Conservation (phyloP, 495 filamentous ascomycete genomes). For the Glonium stellatum region DNA sequence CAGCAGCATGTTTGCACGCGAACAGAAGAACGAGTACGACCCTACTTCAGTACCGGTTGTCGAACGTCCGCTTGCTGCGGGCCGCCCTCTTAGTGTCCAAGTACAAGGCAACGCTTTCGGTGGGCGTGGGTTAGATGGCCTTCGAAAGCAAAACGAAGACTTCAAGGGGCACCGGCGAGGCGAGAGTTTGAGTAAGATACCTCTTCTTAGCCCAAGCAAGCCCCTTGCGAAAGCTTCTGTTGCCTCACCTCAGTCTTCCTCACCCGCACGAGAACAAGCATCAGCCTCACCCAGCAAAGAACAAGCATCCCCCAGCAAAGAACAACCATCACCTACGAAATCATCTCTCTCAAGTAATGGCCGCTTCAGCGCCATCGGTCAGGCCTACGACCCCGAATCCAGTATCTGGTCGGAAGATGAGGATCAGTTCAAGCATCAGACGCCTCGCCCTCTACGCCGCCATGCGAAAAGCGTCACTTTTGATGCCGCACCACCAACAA, state of each 20-base stretch:
- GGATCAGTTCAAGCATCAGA: slow-evolving; percentile 44
- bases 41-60: slow-evolving; percentile 65
- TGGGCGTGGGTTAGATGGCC: slow-evolving; percentile 39
- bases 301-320: slow-evolving; percentile 33
- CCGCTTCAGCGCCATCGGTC: slow-evolving; percentile 56
- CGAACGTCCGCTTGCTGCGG: slow-evolving; percentile 68
- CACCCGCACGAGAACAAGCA: slow-evolving; percentile 47
- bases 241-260: slow-evolving; percentile 17
- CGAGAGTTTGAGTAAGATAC: slow-evolving; percentile 35
- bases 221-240: slow-evolving; percentile 17
- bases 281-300: slow-evolving; percentile 36
- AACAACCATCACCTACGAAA: slow-evolving; percentile 71
- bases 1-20: slow-evolving; percentile 87
- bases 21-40: slow-evolving; percentile 84
- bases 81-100: slow-evolving; percentile 49
- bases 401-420: slow-evolving; percentile 40
- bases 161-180: slow-evolving; percentile 35
- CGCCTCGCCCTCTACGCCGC: slow-evolving; percentile 54
- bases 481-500: slow-evolving; percentile 82
- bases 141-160: slow-evolving; percentile 37
- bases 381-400: slow-evolving; percentile 59
- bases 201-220: slow-evolving; percentile 31
- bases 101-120: slow-evolving; percentile 58
- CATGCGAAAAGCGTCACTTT: slow-evolving; percentile 96
- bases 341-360: slow-evolving; percentile 61